A percentile compares a stretch with the other conserved stretches of the same genome.
phyloP scores from a whole-genome alignment of 2,329 filamentous ascomycete genomes.

The Thelonectria discophora region DNA sequence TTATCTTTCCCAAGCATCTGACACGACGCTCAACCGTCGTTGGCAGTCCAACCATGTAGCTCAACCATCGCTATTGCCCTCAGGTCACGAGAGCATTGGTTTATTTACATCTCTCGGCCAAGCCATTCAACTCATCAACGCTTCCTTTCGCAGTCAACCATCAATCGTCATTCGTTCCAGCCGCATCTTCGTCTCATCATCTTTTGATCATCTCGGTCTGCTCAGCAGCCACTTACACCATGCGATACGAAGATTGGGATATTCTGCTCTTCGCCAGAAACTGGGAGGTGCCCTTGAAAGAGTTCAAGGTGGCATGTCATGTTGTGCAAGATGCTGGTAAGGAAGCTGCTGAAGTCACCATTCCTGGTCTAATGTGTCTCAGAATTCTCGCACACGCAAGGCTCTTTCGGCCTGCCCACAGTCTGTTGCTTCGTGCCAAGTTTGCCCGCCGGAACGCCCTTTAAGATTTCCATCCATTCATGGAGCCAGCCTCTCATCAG shows the following conservation, averaged over 20 bases:
- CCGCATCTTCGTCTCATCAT: conserved; percentile 10
- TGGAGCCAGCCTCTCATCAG: conserved; percentile 72
- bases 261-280: conserved; percentile 78
- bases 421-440: conserved; percentile 78
- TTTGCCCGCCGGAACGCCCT: conserved; percentile 64
- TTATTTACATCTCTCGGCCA: not conserved
- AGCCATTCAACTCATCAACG: not conserved
- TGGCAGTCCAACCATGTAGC: conserved; percentile 11
- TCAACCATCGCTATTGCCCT: conserved; percentile 13
- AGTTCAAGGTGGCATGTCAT: conserved; percentile 83
- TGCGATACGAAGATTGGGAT: conserved; percentile 91
- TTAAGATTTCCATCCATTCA: conserved; percentile 78
- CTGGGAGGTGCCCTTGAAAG: conserved; percentile 76
- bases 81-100: not conserved
- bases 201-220: conserved; percentile 10
- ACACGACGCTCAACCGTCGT: not conserved
- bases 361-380: not conserved
- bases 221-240: conserved; percentile 48
- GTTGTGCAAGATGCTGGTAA: conserved; percentile 64
- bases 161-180: conserved; percentile 10
- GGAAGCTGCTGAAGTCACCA: conserved; percentile 19
- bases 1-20: not conserved
- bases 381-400: conserved; percentile 64
- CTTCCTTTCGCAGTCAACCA: not conserved
- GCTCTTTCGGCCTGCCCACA: conserved; percentile 65